Percentiles rank a stretch among this genome's conserved stretches.
Conservation (phyloP, 2,329 filamentous ascomycete species). For the Pseudocercospora cruenta region DNA sequence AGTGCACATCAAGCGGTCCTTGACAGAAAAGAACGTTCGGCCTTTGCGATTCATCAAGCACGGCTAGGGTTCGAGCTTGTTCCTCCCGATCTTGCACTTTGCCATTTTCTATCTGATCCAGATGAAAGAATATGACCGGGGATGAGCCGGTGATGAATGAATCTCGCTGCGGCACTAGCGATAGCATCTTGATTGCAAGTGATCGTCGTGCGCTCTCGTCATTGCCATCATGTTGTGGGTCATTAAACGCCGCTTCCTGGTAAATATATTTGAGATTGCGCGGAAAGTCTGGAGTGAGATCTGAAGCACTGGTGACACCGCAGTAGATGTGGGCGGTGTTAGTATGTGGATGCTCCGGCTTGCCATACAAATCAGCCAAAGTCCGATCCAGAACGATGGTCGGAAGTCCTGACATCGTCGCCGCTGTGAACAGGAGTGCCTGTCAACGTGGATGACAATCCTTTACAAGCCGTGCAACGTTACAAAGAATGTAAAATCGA, state of each 20-base stretch:
- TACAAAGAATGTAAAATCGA: not conserved
- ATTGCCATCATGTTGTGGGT: not conserved
- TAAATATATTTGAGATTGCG: conserved; percentile 15
- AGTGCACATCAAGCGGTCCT: conserved; percentile 6
- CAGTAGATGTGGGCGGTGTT: conserved; percentile 11
- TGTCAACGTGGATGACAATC: not conserved
- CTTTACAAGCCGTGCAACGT: not conserved
- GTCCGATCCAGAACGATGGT: conserved; percentile 13
- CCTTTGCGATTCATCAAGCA: conserved; percentile 1
- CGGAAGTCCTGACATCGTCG: conserved; percentile 8
- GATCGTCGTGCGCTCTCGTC: conserved; percentile 7
- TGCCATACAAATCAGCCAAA: conserved; percentile 6
- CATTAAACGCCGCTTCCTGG: conserved; percentile 11
- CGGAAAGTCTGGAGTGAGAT: conserved; percentile 13
- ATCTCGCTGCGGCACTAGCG: conserved; percentile 15
- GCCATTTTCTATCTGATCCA: not conserved
- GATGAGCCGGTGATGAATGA: conserved; percentile 10
- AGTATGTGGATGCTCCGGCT: conserved; percentile 6
- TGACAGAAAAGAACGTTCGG: conserved; percentile 6
- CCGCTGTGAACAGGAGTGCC: not conserved
- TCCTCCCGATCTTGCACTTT: conserved; percentile 6
- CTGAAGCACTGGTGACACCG: conserved; percentile 14
- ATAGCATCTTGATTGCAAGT: conserved; percentile 10
- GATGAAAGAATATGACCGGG: conserved; percentile 12
- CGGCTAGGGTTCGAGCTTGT: conserved; percentile 2